Conservation (phyloP, 1,284 basidiomycete genomes). For the Mycosarcoma maydis region DNA sequence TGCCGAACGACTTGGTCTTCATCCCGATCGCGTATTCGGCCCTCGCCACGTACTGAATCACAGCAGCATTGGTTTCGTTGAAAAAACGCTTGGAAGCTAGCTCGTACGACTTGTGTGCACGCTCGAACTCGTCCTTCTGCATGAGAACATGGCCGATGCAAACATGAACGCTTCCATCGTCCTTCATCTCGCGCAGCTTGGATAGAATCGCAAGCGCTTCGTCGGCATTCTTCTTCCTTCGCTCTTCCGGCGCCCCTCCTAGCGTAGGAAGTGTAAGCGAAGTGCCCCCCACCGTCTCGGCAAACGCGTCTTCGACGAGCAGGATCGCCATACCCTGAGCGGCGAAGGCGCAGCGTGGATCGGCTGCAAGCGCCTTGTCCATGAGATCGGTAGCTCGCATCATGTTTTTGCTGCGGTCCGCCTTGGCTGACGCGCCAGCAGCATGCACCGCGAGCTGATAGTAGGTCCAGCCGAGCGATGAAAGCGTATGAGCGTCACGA, state of each 20-base stretch:
- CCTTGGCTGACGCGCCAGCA: constrained; percentile 49
- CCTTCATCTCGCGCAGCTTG: constrained; percentile 63
- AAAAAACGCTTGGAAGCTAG: constrained; percentile 54
- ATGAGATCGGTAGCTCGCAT: constrained; percentile 63
- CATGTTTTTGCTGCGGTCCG: constrained; percentile 60
- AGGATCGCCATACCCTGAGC: constrained; percentile 65
- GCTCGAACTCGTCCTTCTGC: constrained; percentile 62
- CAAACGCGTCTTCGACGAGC: constrained; percentile 61
- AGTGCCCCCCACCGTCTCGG: constrained; percentile 42
- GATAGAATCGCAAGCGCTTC: constrained; percentile 60
- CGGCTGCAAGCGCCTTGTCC: constrained; percentile 60
- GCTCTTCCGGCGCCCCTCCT: constrained; percentile 46
- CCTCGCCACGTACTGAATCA: constrained; percentile 61
- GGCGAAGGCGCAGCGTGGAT: constrained; percentile 61
- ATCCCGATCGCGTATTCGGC: constrained; percentile 62
- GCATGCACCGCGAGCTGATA: constrained; percentile 61
- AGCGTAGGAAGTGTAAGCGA: constrained; percentile 26
- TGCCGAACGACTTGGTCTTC: constrained; percentile 48
- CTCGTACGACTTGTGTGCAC: constrained; percentile 63
- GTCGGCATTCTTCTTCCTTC: constrained; percentile 55
- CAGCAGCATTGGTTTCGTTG: constrained; percentile 38
- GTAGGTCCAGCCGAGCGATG: constrained; percentile 64
- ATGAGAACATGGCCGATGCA: constrained; percentile 66
- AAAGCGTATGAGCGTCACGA: constrained; percentile 59
- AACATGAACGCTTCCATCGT: constrained; percentile 65